A percentile compares a stretch with the other conserved stretches of the same genome.
Evolutionary conservation across 176 grass and related monocot genomes (phyloP).

Genomic region (Luzula sylvatica): DNA sequence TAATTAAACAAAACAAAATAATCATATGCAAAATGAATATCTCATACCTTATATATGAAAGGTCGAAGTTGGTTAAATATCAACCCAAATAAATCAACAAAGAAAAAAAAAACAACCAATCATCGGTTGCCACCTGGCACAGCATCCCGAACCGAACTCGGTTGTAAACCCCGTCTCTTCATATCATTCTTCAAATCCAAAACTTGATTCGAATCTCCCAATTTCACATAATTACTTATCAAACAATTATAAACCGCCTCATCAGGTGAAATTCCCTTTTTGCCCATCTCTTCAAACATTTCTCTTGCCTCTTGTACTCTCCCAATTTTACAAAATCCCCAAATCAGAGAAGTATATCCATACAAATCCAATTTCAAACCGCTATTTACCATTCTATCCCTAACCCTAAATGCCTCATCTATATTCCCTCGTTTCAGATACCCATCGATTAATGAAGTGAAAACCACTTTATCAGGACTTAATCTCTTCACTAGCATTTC

Average conservation of each 20-base stretch:
- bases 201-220: constrained; percentile 56
- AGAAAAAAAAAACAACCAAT: constrained; percentile 3
- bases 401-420: constrained; percentile 55
- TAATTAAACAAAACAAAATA: too few relatives aligned
- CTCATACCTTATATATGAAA: too few relatives aligned
- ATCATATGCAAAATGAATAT: too few relatives aligned
- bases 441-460: constrained; percentile 82
- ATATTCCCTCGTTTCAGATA: constrained; percentile 68
- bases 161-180: constrained; percentile 30
- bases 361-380: constrained; percentile 75
- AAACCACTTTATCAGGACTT: constrained; percentile 61
- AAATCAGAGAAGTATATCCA: constrained; percentile 79
- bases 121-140: constrained; percentile 20
- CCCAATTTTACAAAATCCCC: constrained; percentile 66
- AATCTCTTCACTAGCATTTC: constrained; percentile 60
- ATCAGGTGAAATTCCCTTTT: constrained; percentile 68
- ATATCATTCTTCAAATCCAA: constrained; percentile 62
- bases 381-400: constrained; percentile 61
- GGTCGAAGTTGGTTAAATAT: too few relatives aligned
- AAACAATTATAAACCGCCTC: constrained; percentile 60
- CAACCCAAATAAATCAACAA: neutral
- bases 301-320: constrained; percentile 75
- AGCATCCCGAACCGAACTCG: constrained; percentile 27
- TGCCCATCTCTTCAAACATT: constrained; percentile 62
- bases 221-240: constrained; percentile 62